Evolutionary conservation across 768 basidiomycete genomes (phyloP).

Genomic region (Russula lepida): DNA sequence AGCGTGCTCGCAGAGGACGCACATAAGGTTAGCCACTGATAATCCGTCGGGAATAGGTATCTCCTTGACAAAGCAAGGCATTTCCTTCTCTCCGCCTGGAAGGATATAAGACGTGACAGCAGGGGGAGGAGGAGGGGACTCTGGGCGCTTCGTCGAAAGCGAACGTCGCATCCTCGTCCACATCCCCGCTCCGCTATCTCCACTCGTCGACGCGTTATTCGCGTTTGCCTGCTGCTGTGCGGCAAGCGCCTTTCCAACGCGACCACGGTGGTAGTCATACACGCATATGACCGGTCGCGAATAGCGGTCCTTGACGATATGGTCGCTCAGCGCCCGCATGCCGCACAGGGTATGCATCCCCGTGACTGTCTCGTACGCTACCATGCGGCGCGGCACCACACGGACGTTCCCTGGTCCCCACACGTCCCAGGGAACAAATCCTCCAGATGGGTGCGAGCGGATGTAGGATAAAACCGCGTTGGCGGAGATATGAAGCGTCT

Average conservation of each 20-base stretch:
- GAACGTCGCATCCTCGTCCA: background rate
- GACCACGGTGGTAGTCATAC: slow-evolving; percentile 2
- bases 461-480: background rate
- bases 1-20: slow-evolving; percentile 1
- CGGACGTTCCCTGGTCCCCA: background rate
- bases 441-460: background rate
- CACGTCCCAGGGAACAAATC: background rate
- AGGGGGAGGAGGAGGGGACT: background rate
- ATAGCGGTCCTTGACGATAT: background rate
- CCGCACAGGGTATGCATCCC: background rate
- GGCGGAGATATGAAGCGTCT: background rate
- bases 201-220: background rate
- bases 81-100: background rate
- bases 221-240: background rate
- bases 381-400: background rate
- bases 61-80: slow-evolving; percentile 4
- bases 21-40: background rate
- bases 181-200: background rate
- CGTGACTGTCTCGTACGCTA: background rate
- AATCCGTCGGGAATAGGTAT: background rate
- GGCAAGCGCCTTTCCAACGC: background rate
- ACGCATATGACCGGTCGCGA: background rate
- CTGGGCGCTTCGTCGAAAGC: background rate
- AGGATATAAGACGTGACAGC: background rate
- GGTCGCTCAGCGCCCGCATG: background rate